Conservation (phyloP, 2,329 filamentous ascomycete genomes). For the Ascochyta pisi region DNA sequence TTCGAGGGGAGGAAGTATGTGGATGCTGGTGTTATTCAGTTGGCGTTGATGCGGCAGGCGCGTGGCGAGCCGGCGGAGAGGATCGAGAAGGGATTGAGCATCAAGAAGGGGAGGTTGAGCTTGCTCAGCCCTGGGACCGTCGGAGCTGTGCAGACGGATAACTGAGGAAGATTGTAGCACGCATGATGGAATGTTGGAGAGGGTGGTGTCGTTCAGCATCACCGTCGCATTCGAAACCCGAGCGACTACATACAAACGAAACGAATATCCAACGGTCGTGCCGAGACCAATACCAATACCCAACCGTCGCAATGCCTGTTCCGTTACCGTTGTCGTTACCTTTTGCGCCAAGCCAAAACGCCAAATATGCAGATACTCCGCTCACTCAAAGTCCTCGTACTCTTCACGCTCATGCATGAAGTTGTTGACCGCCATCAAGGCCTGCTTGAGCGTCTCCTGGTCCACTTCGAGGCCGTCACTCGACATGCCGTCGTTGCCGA, state of each 20-base stretch:
- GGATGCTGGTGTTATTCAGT: conserved; percentile 52
- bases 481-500: conserved; percentile 43
- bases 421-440: conserved; percentile 47
- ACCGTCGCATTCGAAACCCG: conserved; percentile 23
- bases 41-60: conserved; percentile 43
- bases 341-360: conserved; percentile 29
- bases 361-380: conserved; percentile 19
- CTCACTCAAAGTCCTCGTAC: conserved; percentile 27
- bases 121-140: conserved; percentile 35
- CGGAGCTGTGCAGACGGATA: conserved; percentile 29
- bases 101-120: conserved; percentile 43
- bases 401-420: conserved; percentile 48
- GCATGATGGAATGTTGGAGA: neutral
- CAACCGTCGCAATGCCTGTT: conserved; percentile 29
- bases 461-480: conserved; percentile 44
- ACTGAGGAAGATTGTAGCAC: conserved; percentile 3
- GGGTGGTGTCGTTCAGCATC: conserved; percentile 4
- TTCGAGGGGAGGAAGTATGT: conserved; percentile 54
- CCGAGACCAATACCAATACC: conserved; percentile 18
- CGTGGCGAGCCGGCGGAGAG: conserved; percentile 38
- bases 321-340: conserved; percentile 22
- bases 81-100: conserved; percentile 43
- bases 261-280: conserved; percentile 16
- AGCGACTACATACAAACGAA: conserved; percentile 30
- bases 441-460: conserved; percentile 41